A percentile compares a stretch with the other conserved stretches of the same genome.
Conservation (phyloP, 768 basidiomycete genomes). For the Zangia roseola region DNA sequence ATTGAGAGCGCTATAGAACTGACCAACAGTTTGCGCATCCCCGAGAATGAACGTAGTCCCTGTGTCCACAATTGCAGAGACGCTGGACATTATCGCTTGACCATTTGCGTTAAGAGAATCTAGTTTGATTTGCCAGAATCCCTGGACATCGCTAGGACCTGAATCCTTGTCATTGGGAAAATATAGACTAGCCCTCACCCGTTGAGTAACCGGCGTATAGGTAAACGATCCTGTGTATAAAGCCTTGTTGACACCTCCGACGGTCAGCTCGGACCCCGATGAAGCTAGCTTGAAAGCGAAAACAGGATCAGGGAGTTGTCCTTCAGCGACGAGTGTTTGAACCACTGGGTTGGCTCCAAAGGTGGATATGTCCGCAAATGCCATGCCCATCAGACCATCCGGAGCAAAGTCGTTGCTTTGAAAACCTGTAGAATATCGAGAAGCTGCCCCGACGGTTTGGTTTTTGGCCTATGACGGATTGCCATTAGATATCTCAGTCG, state of each 20-base stretch:
- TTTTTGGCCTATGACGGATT: constrained; percentile 23
- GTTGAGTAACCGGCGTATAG: constrained; percentile 32
- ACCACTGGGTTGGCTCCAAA: constrained; percentile 38
- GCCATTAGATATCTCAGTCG: neutral
- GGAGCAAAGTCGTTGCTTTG: constrained; percentile 13
- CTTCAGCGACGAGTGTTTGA: constrained; percentile 43
- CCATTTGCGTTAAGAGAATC: constrained; percentile 26
- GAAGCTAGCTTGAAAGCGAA: constrained; percentile 42
- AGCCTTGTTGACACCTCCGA: constrained; percentile 42
- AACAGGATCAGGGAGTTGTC: constrained; percentile 29
- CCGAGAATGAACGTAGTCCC: constrained; percentile 46
- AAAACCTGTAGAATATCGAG: constrained; percentile 16
- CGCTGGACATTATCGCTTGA: neutral
- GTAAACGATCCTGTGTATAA: constrained; percentile 40
- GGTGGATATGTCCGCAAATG: constrained; percentile 37
- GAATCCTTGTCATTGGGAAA: neutral
- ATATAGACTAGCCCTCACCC: constrained; percentile 19
- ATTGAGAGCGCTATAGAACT: constrained; percentile 31
- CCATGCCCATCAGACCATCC: constrained; percentile 43
- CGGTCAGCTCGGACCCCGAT: constrained; percentile 34
- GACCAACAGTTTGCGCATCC: constrained; percentile 34
- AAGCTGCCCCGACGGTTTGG: constrained; percentile 25
- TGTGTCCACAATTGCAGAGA: constrained; percentile 46
- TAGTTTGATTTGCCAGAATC: constrained; percentile 21
- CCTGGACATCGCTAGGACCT: constrained; percentile 14